phyloP scores from a whole-genome alignment of 2,329 filamentous ascomycete species.

The Huntiella abstrusa region DNA sequence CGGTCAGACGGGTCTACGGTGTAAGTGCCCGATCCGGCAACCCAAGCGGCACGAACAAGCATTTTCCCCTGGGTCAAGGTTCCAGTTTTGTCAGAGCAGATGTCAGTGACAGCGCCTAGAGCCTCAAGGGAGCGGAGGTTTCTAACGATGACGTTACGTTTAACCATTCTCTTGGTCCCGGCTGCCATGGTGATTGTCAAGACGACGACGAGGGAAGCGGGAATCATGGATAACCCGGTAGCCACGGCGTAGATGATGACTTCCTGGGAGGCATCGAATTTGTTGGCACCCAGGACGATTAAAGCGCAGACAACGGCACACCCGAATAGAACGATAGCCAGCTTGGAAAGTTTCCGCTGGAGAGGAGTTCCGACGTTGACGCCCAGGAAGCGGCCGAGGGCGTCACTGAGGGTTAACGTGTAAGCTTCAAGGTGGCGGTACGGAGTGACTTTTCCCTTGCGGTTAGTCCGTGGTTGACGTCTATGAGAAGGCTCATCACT shows the following conservation, averaged over 20 bases:
- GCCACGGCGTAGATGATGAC: conserved; percentile 38
- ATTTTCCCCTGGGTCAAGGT: conserved; percentile 46
- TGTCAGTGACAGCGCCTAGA: conserved; percentile 40
- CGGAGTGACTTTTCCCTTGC: conserved; percentile 32
- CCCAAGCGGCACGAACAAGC: conserved; percentile 41
- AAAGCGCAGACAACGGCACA: conserved; percentile 50
- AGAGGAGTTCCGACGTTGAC: conserved; percentile 51
- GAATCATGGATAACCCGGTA: conserved; percentile 31
- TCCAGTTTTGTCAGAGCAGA: conserved; percentile 37
- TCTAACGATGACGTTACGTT: conserved; percentile 33
- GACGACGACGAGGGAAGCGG: conserved; percentile 29
- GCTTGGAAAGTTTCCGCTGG: conserved; percentile 47
- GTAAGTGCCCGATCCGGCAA: conserved; percentile 37
- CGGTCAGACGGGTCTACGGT: conserved; percentile 34
- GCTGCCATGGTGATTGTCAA: conserved; percentile 42
- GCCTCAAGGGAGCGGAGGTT: conserved; percentile 36
- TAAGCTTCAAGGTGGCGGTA: conserved; percentile 30
- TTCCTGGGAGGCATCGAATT: conserved; percentile 32
- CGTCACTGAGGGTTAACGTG: conserved; percentile 33
- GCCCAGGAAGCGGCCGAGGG: conserved; percentile 43
- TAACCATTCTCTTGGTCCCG: conserved; percentile 32
- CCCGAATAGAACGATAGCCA: conserved; percentile 46
- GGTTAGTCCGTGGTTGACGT: conserved; percentile 31
- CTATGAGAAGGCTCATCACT: conserved; percentile 34
- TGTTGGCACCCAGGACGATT: conserved; percentile 47